These are phyloP conservation scores for Aspergillus hiratsukae DNA, from an alignment of 2,329 filamentous ascomycete genomes.

Conservation along the genomic window DNA sequence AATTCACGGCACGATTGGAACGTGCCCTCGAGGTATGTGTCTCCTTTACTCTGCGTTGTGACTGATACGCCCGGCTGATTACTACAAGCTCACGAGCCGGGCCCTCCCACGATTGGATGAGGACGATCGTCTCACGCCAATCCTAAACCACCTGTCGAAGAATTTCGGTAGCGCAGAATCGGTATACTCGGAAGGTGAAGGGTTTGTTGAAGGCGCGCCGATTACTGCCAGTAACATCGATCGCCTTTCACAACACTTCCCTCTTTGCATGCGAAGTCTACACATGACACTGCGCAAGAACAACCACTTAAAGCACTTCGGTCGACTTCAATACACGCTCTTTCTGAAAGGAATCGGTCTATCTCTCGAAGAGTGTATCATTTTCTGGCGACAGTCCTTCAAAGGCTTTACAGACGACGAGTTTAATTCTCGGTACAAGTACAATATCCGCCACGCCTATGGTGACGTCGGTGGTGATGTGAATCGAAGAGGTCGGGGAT, in stretches of 20 bases:
- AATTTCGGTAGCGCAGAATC: conserved; percentile 92
- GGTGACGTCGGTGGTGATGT: conserved; percentile 92
- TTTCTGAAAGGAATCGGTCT: conserved; percentile 96
- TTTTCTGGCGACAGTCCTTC: conserved; percentile 89
- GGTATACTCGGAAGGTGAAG: conserved; percentile 64
- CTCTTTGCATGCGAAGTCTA: conserved; percentile 89
- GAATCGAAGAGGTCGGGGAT: conserved; percentile 80
- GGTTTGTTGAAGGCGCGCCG: conserved; percentile 63
- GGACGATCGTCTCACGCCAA: conserved; percentile 80
- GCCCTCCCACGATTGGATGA: conserved; percentile 90
- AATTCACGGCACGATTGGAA: conserved; percentile 77
- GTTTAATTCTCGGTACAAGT: conserved; percentile 96
- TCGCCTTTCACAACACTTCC: conserved; percentile 73
- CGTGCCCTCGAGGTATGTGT: conserved; percentile 69
- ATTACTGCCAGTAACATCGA: conserved; percentile 79
- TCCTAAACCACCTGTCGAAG: conserved; percentile 79
- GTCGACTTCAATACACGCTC: conserved; percentile 87
- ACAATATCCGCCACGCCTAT: conserved; percentile 93
- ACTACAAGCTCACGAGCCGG: conserved; percentile 70
- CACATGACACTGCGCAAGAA: conserved; percentile 83
- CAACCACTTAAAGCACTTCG: conserved; percentile 87
- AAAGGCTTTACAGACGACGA: conserved; percentile 83
- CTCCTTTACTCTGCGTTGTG: conserved; percentile 3
- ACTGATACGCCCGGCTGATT: conserved; percentile 15
- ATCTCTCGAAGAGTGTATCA: conserved; percentile 80